A percentile compares a stretch with the other conserved stretches of the same genome.
These are phyloP conservation scores for Boletus tylopilopsis DNA, from an alignment of 768 basidiomycete genomes.

Conservation along the genomic window DNA sequence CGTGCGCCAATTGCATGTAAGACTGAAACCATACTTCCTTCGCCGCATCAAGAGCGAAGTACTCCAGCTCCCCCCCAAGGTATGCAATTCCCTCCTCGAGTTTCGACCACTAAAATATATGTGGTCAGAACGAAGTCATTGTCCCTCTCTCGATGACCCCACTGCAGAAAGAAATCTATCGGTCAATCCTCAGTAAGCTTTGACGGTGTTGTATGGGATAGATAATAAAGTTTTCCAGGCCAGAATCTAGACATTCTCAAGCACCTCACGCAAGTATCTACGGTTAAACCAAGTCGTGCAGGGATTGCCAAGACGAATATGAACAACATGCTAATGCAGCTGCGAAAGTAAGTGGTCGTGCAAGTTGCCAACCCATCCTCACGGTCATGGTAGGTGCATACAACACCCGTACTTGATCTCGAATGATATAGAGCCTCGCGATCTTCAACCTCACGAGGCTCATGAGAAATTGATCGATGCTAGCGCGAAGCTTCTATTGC, in stretches of 20 bases:
- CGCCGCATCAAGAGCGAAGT: constrained; percentile 94
- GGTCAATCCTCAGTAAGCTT: constrained; percentile 68
- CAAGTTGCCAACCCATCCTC: neutral
- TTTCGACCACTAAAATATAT: constrained; percentile 1
- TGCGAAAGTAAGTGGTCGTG: constrained; percentile 62
- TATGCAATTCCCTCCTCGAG: constrained; percentile 25
- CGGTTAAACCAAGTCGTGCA: constrained; percentile 29
- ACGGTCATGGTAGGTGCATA: constrained; percentile 54
- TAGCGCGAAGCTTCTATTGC: constrained; percentile 79
- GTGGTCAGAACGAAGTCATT: constrained; percentile 77
- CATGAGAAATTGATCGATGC: constrained; percentile 81
- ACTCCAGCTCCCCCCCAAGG: constrained; percentile 88
- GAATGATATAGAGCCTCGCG: constrained; percentile 72
- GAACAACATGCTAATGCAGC: constrained; percentile 84
- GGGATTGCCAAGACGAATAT: constrained; percentile 50
- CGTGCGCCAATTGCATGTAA: constrained; percentile 72
- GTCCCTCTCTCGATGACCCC: constrained; percentile 87
- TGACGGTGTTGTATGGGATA: constrained; percentile 9
- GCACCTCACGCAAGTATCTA: constrained; percentile 48
- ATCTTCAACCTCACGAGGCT: constrained; percentile 50
- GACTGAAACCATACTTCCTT: constrained; percentile 86
- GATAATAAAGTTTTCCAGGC: constrained; percentile 38
- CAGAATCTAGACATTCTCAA: constrained; percentile 68
- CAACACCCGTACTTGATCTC: constrained; percentile 91
- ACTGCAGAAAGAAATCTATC: constrained; percentile 85